These are phyloP conservation scores for Verticillium klebahnii DNA, from an alignment of 2,329 filamentous ascomycete genomes.

Conservation along the genomic window DNA sequence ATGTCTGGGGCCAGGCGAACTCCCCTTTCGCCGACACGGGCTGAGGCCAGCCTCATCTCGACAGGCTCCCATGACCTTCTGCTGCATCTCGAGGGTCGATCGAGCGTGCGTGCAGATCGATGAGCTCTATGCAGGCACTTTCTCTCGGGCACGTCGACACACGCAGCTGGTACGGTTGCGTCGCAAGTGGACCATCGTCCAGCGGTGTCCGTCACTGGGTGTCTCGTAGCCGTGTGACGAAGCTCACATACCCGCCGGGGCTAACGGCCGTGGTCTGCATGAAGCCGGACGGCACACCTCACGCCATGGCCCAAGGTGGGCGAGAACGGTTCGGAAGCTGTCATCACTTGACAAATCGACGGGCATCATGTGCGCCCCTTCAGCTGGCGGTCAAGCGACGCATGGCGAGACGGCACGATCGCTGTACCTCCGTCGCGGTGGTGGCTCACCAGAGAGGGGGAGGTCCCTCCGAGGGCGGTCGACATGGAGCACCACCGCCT, in stretches of 20 bases:
- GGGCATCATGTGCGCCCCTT: neutral
- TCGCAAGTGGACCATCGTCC: neutral
- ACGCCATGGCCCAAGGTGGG: slow-evolving; percentile 5
- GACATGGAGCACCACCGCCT: neutral
- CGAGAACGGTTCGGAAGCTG: neutral
- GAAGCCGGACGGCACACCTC: slow-evolving; percentile 6
- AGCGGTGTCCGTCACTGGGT: neutral
- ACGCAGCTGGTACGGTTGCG: neutral
- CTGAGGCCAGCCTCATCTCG: neutral
- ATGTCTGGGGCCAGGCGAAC: neutral
- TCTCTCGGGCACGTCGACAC: neutral
- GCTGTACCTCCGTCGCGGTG: neutral
- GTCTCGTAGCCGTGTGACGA: slow-evolving; percentile 9
- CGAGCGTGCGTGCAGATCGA: neutral
- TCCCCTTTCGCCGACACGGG: neutral
- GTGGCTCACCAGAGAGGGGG: neutral
- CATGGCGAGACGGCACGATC: neutral
- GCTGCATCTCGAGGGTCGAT: neutral
- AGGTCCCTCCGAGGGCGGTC: neutral
- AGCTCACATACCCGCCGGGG: slow-evolving; percentile 15
- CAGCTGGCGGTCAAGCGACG: neutral
- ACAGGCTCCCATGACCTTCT: neutral
- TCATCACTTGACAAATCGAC: neutral
- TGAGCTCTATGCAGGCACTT: neutral
- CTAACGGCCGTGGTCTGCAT: slow-evolving; percentile 11